Evolutionary conservation across 768 basidiomycete species (phyloP).

Genomic region (Sistotremastrum niveocremeum): DNA sequence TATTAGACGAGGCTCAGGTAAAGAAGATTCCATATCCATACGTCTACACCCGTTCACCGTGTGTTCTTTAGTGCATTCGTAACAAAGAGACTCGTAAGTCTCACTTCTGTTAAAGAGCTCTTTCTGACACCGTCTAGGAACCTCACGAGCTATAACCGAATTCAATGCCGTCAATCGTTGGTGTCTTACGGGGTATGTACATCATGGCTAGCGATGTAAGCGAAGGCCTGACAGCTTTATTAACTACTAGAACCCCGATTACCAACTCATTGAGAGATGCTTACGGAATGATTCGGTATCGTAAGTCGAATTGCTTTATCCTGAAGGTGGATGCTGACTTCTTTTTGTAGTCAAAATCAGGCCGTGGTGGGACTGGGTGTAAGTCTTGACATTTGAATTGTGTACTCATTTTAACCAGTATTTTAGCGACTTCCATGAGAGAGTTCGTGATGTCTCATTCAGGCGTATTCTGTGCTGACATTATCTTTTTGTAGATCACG

Average conservation of each 20-base stretch:
- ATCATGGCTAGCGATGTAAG: not conserved
- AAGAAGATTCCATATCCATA: too few relatives aligned
- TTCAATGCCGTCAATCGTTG: constrained; percentile 44
- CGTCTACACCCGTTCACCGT: too few relatives aligned
- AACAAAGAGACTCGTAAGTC: not conserved
- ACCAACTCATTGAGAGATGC: constrained; percentile 47
- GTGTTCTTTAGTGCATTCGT: not conserved
- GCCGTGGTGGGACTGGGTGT: too few relatives aligned
- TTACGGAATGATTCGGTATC: constrained; percentile 24
- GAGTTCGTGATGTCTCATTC: too few relatives aligned
- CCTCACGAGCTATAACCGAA: constrained; percentile 40
- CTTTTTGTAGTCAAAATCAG: too few relatives aligned
- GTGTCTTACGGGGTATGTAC: constrained; percentile 46
- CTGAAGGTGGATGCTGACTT: too few relatives aligned
- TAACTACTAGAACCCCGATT: constrained; percentile 37
- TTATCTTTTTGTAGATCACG: too few relatives aligned
- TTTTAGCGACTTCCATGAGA: too few relatives aligned
- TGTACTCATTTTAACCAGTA: too few relatives aligned
- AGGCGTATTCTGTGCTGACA: too few relatives aligned
- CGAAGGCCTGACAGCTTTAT: not conserved
- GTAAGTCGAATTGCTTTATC: too few relatives aligned
- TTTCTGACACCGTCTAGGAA: constrained; percentile 19
- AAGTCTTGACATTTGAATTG: too few relatives aligned
- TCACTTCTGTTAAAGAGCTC: not conserved
- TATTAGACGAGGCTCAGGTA: constrained; percentile 18